A percentile compares a stretch with the other conserved stretches of the same genome.
phyloP scores from a whole-genome alignment of 352 stramenopile genomes.

The Phytophthora pluvialis region DNA sequence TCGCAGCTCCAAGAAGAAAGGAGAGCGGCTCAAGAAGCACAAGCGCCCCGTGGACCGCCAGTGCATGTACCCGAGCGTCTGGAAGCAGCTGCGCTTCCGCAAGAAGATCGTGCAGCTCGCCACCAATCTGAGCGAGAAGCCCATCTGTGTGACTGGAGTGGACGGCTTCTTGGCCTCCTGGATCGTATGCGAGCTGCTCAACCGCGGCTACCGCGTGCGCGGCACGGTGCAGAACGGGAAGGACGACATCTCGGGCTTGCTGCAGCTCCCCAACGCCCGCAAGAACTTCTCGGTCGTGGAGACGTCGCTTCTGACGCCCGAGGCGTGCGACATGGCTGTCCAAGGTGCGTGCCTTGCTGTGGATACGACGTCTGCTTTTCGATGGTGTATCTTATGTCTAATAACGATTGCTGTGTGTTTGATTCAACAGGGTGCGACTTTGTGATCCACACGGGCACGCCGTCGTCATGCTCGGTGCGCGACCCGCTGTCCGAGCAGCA shows the following conservation, averaged over 20 bases:
- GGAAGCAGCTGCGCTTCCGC: conserved; percentile 81
- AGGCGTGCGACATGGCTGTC: conserved; percentile 89
- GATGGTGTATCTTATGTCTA: background rate
- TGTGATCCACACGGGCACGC: conserved; percentile 90
- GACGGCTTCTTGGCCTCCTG: conserved; percentile 88
- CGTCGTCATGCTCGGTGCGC: conserved; percentile 86
- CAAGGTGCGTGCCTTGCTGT: conserved; percentile 45
- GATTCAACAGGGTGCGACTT: conserved; percentile 70
- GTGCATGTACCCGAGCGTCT: conserved; percentile 83
- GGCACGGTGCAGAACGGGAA: conserved; percentile 88
- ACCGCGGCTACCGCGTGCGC: conserved; percentile 78
- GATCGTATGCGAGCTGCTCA: conserved; percentile 85
- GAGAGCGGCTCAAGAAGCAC: conserved; percentile 32
- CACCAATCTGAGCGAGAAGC: conserved; percentile 75
- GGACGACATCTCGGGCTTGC: conserved; percentile 84
- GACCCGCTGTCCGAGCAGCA: conserved; percentile 86
- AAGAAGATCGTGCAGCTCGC: conserved; percentile 85
- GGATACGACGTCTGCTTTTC: conserved; percentile 4
- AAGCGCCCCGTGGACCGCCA: conserved; percentile 47
- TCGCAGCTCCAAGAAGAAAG: conserved; percentile 37
- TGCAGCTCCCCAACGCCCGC: conserved; percentile 68
- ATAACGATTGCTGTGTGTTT: conserved; percentile 8
- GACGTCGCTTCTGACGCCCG: conserved; percentile 86
- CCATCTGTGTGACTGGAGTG: conserved; percentile 87
- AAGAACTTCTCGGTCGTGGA: conserved; percentile 90